Evolutionary conservation across 176 grass and related monocot species (phyloP).

Genomic region (Pharus latifolius): DNA sequence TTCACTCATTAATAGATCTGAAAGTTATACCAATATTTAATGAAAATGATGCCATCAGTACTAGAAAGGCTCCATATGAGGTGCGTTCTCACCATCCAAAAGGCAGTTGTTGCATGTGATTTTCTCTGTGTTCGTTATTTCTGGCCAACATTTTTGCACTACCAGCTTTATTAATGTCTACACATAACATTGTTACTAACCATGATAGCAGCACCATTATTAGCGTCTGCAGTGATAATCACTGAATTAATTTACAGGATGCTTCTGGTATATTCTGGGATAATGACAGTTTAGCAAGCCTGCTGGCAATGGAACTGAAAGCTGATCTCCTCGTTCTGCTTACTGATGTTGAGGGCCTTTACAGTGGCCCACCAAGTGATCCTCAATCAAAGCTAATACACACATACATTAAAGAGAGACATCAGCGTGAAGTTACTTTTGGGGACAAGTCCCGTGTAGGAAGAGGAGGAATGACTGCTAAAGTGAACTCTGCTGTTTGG

Average conservation of each 20-base stretch:
- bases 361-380: constrained; percentile 82
- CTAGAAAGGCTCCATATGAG: constrained; percentile 74
- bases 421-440: constrained; percentile 67
- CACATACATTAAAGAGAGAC: constrained; percentile 83
- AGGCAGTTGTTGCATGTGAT: not conserved
- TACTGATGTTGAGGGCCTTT: constrained; percentile 95
- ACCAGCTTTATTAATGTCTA: not conserved
- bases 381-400: constrained; percentile 82
- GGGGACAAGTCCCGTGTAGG: constrained; percentile 94
- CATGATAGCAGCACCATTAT: not conserved
- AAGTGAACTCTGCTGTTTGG: constrained; percentile 72
- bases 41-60: constrained; percentile 96
- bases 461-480: constrained; percentile 97
- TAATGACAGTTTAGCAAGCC: constrained; percentile 86
- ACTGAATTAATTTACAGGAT: constrained; percentile 50
- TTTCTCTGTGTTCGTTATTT: not conserved
- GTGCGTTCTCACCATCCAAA: constrained; percentile 16
- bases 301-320: constrained; percentile 73
- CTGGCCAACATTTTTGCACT: not conserved
- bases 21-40: constrained; percentile 91
- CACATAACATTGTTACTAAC: not conserved
- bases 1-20: constrained; percentile 47
- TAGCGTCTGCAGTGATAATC: not conserved
- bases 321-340: constrained; percentile 90
- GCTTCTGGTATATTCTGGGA: constrained; percentile 97